Evolutionary conservation across 2,329 filamentous ascomycete species (phyloP), one percentile per base, ranked within the genome.

Genomic region (Rhynchosporium graminicola): DNA sequence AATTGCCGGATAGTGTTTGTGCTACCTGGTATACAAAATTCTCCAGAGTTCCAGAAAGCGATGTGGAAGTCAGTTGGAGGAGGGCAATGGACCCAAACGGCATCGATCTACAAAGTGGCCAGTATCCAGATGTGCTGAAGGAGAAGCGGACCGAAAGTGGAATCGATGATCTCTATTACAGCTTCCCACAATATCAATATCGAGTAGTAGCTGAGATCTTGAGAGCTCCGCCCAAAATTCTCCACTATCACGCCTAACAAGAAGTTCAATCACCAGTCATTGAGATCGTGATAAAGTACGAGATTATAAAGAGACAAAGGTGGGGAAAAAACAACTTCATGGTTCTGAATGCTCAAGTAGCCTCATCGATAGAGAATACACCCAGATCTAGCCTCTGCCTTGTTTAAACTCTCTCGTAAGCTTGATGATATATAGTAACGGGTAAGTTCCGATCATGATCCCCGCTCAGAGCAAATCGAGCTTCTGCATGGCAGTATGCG

Each of bases 121-220:
- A 33, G 54, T 13, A 45, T 57, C 26, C 15, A 57, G 15, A 45
- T 36, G 29, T 45, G n/a, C 13, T n/a, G 26, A 57, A 46, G 54
- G 54, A 28, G 26, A 33, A 45, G 42, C 54, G 54, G 40, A 45
- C 54, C 54, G 54, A 46, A 45, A n/a, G 29, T 46, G 54, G 13
- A 10, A 45, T 46, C 54, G 40, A 57, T n/a, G 40, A 28, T 3
- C 43, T 8, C 28, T 31, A 5, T 20, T 15, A 15, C 9, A n/a
- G 4, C 45, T 46, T 40, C 54, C 54, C 54, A 29, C 54, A 36
- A 12, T 10, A 20, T 26, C 29, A 36, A 9, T 45, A 15, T 57
- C 33, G 4, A 6, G 15, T 20, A 13, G 13, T 31, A 26, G 13
- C 42, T 46, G 28, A 6, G 42, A 8, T 36, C 9, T 20, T 13